Percentiles rank a stretch among this genome's conserved stretches.
Evolutionary conservation across 139 green algal species (phyloP).

Genomic region (Astrephomene gubernaculifera): DNA sequence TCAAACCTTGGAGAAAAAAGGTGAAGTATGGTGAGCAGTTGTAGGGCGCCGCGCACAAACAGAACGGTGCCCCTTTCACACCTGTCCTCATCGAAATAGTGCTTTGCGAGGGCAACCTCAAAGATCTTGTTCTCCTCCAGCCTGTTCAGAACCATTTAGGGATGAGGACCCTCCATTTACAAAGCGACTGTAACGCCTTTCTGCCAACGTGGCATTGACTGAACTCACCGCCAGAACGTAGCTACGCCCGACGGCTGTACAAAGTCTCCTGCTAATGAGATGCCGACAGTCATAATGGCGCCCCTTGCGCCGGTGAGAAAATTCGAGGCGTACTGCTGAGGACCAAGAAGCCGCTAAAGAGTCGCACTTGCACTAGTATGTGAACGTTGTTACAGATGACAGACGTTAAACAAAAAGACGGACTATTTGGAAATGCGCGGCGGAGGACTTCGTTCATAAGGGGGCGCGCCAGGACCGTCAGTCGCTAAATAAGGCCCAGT

Average conservation of each 20-base stretch:
- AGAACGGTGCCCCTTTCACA: too few relatives aligned
- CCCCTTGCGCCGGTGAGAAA: neutral
- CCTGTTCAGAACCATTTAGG: neutral
- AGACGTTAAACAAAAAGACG: too few relatives aligned
- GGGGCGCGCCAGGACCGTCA: too few relatives aligned
- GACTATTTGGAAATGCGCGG: neutral
- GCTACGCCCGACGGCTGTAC: slow-evolving; percentile 2
- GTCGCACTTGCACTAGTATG: too few relatives aligned
- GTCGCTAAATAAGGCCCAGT: too few relatives aligned
- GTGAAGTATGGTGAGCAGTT: too few relatives aligned
- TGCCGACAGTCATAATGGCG: slow-evolving; percentile 21
- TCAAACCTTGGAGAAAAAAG: slow-evolving; percentile 23
- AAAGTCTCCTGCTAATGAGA: slow-evolving; percentile 23
- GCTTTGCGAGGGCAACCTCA: slow-evolving; percentile 40
- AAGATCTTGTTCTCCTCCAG: slow-evolving; percentile 50
- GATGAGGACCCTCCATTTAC: neutral
- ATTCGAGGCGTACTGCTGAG: neutral
- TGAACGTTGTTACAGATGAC: too few relatives aligned
- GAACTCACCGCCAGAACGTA: slow-evolving; percentile 32
- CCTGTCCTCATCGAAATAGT: slow-evolving; percentile 37
- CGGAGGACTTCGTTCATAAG: neutral
- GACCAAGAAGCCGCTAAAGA: too few relatives aligned
- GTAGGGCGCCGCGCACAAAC: too few relatives aligned
- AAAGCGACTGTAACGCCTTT: neutral
- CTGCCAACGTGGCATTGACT: neutral